A percentile compares a stretch with the other conserved stretches of the same genome.
phyloP scores from a whole-genome alignment of 2,329 filamentous ascomycete genomes.

The Dothistroma septosporum region DNA sequence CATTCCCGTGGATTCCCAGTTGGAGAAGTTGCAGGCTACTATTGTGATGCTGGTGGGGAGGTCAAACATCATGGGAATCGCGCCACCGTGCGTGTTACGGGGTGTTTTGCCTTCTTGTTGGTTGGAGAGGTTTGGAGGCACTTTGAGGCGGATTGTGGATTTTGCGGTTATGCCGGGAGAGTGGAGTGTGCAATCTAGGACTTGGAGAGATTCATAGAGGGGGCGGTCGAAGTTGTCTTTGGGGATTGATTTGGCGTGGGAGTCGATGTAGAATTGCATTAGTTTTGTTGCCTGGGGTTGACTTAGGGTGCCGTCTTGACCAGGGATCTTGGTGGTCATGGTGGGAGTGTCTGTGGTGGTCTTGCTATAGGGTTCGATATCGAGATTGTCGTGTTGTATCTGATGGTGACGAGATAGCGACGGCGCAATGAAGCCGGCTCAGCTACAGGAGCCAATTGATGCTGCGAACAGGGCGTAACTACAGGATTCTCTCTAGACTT shows the following conservation, averaged over 20 bases:
- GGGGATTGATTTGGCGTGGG: conserved; percentile 8
- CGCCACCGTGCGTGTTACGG: conserved; percentile 36
- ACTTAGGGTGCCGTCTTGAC: conserved; percentile 7
- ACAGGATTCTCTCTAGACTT: not conserved
- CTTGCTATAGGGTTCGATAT: not conserved
- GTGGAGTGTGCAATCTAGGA: conserved; percentile 6
- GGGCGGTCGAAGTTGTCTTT: conserved; percentile 18
- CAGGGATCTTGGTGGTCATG: not conserved
- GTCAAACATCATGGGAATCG: conserved; percentile 52
- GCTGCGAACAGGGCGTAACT: not conserved
- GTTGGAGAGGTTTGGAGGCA: conserved; percentile 18
- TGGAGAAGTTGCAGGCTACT: conserved; percentile 18
- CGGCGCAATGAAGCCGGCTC: not conserved
- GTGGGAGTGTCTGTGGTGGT: not conserved
- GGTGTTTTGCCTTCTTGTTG: conserved; percentile 10
- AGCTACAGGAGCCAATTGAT: not conserved
- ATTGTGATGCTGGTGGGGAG: conserved; percentile 44
- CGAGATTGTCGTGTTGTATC: not conserved
- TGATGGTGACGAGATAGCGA: not conserved
- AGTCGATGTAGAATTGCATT: conserved; percentile 10
- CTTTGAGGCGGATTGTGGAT: conserved; percentile 14
- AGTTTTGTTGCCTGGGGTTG: conserved; percentile 3
- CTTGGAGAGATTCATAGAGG: conserved; percentile 10
- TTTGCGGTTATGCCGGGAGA: conserved; percentile 7
- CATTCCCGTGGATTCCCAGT: conserved; percentile 40